These are phyloP conservation scores for Botrytis tulipae DNA, from an alignment of 2,329 filamentous ascomycete species.

Conservation along the genomic window DNA sequence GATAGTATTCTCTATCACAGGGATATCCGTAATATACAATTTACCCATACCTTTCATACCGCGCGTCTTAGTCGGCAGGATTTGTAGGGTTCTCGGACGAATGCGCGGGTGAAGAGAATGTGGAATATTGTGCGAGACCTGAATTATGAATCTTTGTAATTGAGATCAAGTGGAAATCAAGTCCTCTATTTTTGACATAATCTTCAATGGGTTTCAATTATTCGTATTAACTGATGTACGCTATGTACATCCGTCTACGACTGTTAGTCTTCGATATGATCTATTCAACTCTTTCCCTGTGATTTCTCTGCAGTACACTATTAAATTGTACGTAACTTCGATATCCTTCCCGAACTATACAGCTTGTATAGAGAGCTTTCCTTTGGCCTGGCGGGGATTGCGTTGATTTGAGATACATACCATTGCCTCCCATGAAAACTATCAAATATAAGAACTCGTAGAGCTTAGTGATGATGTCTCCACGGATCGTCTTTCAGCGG, in stretches of 20 bases:
- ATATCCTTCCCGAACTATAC: neutral
- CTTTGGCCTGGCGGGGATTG: neutral
- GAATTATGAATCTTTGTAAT: neutral
- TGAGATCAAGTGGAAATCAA: neutral
- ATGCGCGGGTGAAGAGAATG: neutral
- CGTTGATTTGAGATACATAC: neutral
- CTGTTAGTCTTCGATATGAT: neutral
- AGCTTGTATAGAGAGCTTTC: neutral
- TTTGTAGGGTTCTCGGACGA: neutral
- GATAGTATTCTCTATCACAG: slow-evolving; percentile 20
- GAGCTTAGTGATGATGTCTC: too few relatives aligned
- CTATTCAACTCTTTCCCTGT: neutral
- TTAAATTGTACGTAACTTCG: neutral
- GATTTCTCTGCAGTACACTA: neutral
- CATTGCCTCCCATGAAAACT: neutral
- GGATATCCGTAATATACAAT: slow-evolving; percentile 5
- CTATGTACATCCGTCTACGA: neutral
- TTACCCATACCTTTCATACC: slow-evolving; percentile 6
- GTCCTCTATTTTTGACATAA: neutral
- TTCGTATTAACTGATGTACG: neutral
- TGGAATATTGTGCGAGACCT: neutral
- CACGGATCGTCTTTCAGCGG: neutral
- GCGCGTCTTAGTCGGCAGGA: neutral
- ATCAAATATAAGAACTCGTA: neutral
- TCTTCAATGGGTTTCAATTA: neutral